Evolutionary conservation across 768 basidiomycete species (phyloP).

Genomic region (Dioszegia hungarica): DNA sequence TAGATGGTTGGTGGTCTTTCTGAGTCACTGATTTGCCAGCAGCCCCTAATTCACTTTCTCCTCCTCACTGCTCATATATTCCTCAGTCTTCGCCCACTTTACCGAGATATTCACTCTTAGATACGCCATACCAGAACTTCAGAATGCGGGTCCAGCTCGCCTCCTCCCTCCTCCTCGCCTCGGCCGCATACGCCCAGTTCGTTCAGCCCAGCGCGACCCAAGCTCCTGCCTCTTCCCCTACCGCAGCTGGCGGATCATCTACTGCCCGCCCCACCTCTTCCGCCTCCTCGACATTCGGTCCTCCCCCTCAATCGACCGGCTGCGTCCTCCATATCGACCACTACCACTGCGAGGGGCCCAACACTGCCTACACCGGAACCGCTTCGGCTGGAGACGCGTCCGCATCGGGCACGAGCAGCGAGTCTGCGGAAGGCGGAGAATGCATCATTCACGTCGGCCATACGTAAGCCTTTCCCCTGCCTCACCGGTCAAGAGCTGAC

Average conservation of each 20-base stretch:
- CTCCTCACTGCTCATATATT: too few relatives aligned
- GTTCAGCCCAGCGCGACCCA: neutral
- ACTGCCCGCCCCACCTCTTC: neutral
- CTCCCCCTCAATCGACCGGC: constrained; percentile 18
- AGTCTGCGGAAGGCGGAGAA: constrained; percentile 18
- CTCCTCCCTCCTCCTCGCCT: neutral
- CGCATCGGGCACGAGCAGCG: constrained; percentile 1
- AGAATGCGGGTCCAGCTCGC: neutral
- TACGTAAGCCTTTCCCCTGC: constrained; percentile 3
- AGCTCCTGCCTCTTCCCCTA: neutral
- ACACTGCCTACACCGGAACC: too few relatives aligned
- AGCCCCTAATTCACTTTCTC: too few relatives aligned
- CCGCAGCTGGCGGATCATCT: constrained; percentile 3
- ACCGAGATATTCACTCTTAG: too few relatives aligned
- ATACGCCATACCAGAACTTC: too few relatives aligned
- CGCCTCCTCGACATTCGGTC: constrained; percentile 6
- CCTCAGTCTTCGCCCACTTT: too few relatives aligned
- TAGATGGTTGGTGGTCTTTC: too few relatives aligned
- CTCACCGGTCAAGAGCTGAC: neutral
- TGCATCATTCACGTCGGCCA: constrained; percentile 28
- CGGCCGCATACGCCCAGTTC: neutral
- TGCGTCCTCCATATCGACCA: constrained; percentile 27
- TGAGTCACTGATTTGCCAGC: too few relatives aligned
- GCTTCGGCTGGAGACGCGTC: neutral
- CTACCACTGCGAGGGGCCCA: constrained; percentile 25